Base-by-base conservation (phyloP, 1,139 yeast genomes). In the Yamadazyma trypodendri region DNA sequence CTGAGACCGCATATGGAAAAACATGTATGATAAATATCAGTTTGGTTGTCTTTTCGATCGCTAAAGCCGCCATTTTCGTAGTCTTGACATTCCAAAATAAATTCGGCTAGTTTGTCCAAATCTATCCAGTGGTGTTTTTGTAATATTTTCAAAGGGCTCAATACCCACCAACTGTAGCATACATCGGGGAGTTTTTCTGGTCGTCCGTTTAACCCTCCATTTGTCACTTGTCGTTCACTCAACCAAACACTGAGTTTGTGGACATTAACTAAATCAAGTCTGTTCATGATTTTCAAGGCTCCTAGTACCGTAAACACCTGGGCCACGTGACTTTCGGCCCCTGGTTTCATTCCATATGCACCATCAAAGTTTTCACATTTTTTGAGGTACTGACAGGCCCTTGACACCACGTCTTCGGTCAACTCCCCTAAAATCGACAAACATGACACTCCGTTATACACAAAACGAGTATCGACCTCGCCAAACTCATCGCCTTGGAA, bases 91-190 rank as follows among this genome's bases (percentile, higher is more conserved):
- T 62, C 58, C 23, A 90, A 60, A 12, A 94, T 89, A 53, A 88
- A 92, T 1, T 59, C 55, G 38, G 76, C 72, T 38, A 92, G 64
- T 50, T 74, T 77, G 2, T 61, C 70, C 30, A 70, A 69, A 52
- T 88, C 83, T 14, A 94, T 84, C 90, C 96, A 89, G 44, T 84
- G 76, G 18, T 79, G 58, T 44, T 75, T 78, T 0, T 66, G 76
- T 18, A 92, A 65, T 37, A 90, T 83, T 0, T 86, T 76, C 36
- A 92, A 63, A 1, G 92, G 76, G 1, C 96, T 84, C 30, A 90
- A 61, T 6, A 89, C 96, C 98, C 98, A 92, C 97, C 97, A 94
- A 54, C 94, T 82, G 57, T 92, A 92, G 58, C 99, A 92, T 12
- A 87, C 96, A 60, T 92, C 99, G 0, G 97, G 97, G 18, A 90